Conservation (phyloP, 2,329 filamentous ascomycete genomes). For the Alternaria arbusti region DNA sequence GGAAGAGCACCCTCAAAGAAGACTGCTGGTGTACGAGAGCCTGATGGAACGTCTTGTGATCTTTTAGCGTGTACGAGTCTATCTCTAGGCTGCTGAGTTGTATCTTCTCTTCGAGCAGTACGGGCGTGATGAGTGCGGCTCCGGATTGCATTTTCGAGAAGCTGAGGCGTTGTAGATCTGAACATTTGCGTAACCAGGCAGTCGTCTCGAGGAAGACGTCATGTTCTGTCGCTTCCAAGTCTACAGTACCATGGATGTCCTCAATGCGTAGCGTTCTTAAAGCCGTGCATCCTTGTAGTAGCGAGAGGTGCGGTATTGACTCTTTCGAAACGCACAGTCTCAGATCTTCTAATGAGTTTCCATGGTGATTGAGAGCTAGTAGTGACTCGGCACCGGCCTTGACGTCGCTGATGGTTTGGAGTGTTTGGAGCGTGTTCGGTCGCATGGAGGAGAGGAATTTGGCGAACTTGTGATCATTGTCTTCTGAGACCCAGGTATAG, state of each 20-base stretch:
- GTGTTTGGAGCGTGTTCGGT: slow-evolving; percentile 63
- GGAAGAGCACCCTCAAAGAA: slow-evolving; percentile 53
- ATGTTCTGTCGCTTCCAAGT: slow-evolving; percentile 60
- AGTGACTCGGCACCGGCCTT: slow-evolving; percentile 63
- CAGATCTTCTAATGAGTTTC: slow-evolving; percentile 61
- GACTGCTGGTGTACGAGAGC: slow-evolving; percentile 61
- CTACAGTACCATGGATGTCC: slow-evolving; percentile 52
- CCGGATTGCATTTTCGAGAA: slow-evolving; percentile 61
- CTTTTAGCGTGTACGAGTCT: slow-evolving; percentile 56
- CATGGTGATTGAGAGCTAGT: slow-evolving; percentile 59
- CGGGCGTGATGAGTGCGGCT: slow-evolving; percentile 58
- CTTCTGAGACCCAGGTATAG: slow-evolving; percentile 57
- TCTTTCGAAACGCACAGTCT: slow-evolving; percentile 59
- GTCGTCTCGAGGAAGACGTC: slow-evolving; percentile 60
- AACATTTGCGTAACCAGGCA: slow-evolving; percentile 63
- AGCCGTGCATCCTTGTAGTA: slow-evolving; percentile 57
- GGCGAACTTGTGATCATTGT: slow-evolving; percentile 65
- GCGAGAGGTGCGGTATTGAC: slow-evolving; percentile 57
- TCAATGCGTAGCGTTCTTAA: slow-evolving; percentile 59
- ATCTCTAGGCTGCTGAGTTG: slow-evolving; percentile 58
- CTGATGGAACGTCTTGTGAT: slow-evolving; percentile 60
- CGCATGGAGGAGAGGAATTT: slow-evolving; percentile 64
- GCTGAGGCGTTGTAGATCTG: slow-evolving; percentile 57
- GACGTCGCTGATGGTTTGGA: slow-evolving; percentile 65
- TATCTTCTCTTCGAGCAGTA: slow-evolving; percentile 56